A percentile compares a stretch with the other conserved stretches of the same genome.
Conservation (phyloP, 2,329 filamentous ascomycete species). For the Cladosporium austrohemisphaericum region DNA sequence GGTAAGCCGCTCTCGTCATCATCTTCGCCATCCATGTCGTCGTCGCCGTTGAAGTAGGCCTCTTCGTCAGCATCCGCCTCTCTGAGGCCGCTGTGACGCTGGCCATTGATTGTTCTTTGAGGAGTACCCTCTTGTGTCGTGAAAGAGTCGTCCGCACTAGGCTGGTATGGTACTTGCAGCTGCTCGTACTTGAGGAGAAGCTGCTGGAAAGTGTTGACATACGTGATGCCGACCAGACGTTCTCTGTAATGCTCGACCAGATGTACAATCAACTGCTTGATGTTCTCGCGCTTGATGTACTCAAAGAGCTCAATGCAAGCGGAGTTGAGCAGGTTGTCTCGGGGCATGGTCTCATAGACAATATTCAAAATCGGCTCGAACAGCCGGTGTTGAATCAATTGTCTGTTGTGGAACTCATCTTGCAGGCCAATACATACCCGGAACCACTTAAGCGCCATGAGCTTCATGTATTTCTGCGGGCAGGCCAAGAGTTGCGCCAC, state of each 20-base stretch:
- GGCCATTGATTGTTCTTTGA: conserved; percentile 51
- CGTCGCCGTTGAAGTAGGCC: conserved; percentile 87
- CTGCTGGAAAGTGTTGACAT: conserved; percentile 78
- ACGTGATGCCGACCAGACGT: conserved; percentile 69
- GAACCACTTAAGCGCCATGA: conserved; percentile 91
- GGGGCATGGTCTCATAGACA: conserved; percentile 77
- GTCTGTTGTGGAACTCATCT: conserved; percentile 85
- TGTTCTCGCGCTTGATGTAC: conserved; percentile 72
- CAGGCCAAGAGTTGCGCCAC: conserved; percentile 78
- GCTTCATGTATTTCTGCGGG: conserved; percentile 85
- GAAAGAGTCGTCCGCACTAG: conserved; percentile 60
- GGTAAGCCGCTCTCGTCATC: conserved; percentile 31
- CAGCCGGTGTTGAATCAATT: conserved; percentile 75
- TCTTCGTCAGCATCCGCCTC: conserved; percentile 84
- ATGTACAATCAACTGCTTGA: conserved; percentile 78
- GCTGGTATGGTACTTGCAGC: conserved; percentile 48
- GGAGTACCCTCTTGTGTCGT: conserved; percentile 62
- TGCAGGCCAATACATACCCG: conserved; percentile 78
- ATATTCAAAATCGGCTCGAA: conserved; percentile 83
- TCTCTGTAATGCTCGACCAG: conserved; percentile 81
- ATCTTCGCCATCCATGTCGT: conserved; percentile 73
- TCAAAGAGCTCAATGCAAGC: conserved; percentile 93
- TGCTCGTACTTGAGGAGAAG: conserved; percentile 75
- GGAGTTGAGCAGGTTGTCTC: conserved; percentile 90
- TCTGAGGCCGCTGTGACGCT: conserved; percentile 64